Evolutionary conservation across 2,329 filamentous ascomycete genomes (phyloP).

Genomic region (Trichoderma breve): DNA sequence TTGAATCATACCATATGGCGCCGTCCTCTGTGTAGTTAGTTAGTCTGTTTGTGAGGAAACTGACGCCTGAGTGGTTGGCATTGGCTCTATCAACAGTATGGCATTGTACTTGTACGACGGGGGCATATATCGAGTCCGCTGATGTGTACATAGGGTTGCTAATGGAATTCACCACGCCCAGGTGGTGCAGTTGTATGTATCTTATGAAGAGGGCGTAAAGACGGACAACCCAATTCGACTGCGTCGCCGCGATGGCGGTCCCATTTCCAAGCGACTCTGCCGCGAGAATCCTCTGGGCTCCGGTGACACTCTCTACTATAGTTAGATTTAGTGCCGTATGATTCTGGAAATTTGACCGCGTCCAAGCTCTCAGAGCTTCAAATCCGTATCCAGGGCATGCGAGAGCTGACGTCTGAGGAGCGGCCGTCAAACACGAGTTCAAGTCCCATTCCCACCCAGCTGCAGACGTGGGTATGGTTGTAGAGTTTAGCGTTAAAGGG

Average conservation of each 20-base stretch:
- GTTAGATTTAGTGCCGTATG: neutral
- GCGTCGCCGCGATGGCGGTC: neutral
- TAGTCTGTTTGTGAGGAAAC: neutral
- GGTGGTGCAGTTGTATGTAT: neutral
- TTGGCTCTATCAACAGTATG: neutral
- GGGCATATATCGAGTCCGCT: neutral
- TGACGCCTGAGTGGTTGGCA: neutral
- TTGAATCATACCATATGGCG: neutral
- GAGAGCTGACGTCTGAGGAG: neutral
- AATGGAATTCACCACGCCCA: neutral
- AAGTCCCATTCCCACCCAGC: neutral
- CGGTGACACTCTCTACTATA: neutral
- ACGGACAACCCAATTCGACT: neutral
- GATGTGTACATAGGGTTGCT: neutral
- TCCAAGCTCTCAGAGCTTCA: neutral
- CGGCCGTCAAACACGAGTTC: neutral
- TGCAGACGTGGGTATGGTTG: neutral
- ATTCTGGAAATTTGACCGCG: neutral
- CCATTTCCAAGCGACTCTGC: neutral
- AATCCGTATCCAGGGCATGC: neutral
- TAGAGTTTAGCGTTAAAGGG: neutral
- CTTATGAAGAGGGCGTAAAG: neutral
- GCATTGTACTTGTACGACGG: neutral
- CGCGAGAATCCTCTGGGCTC: neutral
- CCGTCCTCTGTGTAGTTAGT: neutral